Conservation (phyloP, 73 alveolate genomes). For the Loxodes magnus region DNA sequence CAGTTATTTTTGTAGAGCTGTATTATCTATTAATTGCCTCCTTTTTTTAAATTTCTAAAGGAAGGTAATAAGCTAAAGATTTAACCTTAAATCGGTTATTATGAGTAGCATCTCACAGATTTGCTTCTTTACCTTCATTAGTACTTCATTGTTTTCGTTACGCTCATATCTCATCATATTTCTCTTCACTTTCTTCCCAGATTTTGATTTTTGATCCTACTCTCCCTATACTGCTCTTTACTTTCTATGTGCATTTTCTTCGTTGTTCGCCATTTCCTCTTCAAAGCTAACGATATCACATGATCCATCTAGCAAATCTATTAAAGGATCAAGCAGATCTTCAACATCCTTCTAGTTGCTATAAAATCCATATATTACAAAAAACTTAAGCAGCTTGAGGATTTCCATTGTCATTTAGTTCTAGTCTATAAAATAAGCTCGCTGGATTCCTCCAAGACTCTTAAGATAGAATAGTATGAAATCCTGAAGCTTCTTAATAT, state of each 20-base stretch:
- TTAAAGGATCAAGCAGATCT: constrained; percentile 21
- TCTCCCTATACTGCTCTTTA: too few relatives aligned
- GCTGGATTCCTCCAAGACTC: constrained; percentile 14
- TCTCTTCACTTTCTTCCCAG: too few relatives aligned
- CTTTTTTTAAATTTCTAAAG: constrained; percentile 21
- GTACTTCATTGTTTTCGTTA: constrained; percentile 26
- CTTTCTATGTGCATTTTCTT: too few relatives aligned
- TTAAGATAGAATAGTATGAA: constrained; percentile 10
- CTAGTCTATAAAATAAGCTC: constrained; percentile 15
- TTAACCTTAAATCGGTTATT: constrained; percentile 24
- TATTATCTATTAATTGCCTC: too few relatives aligned
- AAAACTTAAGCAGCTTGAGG: constrained; percentile 7
- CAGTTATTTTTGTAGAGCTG: too few relatives aligned
- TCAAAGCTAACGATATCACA: constrained; percentile 14
- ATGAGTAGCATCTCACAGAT: constrained; percentile 28
- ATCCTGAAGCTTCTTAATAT: background rate
- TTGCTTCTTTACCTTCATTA: constrained; percentile 24
- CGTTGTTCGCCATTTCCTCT: too few relatives aligned
- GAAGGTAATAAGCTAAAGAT: constrained; percentile 19
- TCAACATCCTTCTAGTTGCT: constrained; percentile 15
- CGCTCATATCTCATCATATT: constrained; percentile 18
- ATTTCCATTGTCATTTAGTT: constrained; percentile 18
- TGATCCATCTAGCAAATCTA: constrained; percentile 26
- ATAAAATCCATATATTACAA: constrained; percentile 16
- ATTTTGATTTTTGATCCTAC: too few relatives aligned